These are phyloP conservation scores for Gloeostereum incarnatum DNA, from an alignment of 768 basidiomycete genomes.

Conservation along the genomic window DNA sequence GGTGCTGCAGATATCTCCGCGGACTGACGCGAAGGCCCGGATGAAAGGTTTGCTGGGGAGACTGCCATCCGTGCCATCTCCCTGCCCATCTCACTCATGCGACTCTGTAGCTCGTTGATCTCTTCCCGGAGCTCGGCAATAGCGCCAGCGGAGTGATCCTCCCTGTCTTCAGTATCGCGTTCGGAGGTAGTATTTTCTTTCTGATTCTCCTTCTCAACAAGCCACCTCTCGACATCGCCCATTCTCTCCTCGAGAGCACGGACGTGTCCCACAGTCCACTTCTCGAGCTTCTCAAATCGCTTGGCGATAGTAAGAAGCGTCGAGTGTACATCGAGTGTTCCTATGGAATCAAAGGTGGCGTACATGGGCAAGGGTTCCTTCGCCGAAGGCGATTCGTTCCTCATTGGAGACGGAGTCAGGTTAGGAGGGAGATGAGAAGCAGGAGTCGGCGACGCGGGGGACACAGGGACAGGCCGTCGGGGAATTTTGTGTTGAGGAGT, in stretches of 20 bases:
- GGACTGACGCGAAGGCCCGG: slow-evolving; percentile 38
- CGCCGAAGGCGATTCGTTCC: slow-evolving; percentile 37
- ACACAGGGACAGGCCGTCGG: slow-evolving; percentile 37
- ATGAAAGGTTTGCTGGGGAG: slow-evolving; percentile 39
- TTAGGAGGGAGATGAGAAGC: slow-evolving; percentile 45
- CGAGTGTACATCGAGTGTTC: slow-evolving; percentile 64
- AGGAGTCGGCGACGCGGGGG: slow-evolving; percentile 61
- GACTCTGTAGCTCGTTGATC: slow-evolving; percentile 62
- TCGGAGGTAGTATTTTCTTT: slow-evolving; percentile 25
- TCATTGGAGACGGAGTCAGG: slow-evolving; percentile 58
- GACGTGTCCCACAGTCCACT: slow-evolving; percentile 84
- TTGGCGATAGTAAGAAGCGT: slow-evolving; percentile 69
- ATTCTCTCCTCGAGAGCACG: slow-evolving; percentile 86
- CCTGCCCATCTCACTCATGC: slow-evolving; percentile 64
- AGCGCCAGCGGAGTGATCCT: slow-evolving; percentile 6
- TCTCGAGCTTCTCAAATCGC: slow-evolving; percentile 83
- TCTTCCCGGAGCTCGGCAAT: slow-evolving; percentile 56
- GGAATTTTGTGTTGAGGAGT: slow-evolving; percentile 36
- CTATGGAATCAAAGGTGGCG: slow-evolving; percentile 64
- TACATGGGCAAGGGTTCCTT: slow-evolving; percentile 60
- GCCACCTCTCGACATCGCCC: slow-evolving; percentile 86
- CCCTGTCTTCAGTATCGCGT: slow-evolving; percentile 3
- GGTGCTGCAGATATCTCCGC: slow-evolving; percentile 36
- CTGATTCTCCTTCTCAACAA: slow-evolving; percentile 77
- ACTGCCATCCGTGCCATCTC: slow-evolving; percentile 72